A percentile compares a stretch with the other conserved stretches of the same genome.
phyloP scores from a whole-genome alignment of 2,329 filamentous ascomycete species.

The Harringtonia aguacate region DNA sequence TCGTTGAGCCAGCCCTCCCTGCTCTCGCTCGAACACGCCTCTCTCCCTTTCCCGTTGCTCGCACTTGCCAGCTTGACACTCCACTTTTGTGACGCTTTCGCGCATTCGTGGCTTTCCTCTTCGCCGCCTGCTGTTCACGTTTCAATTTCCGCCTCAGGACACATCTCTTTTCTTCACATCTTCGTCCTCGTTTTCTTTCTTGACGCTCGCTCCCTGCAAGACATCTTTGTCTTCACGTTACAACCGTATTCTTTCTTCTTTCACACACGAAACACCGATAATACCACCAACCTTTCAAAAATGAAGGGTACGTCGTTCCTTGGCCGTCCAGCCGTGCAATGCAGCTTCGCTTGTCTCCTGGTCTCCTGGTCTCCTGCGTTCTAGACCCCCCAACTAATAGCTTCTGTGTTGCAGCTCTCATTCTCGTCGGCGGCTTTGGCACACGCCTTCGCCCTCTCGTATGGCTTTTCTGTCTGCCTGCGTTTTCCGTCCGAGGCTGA shows the following conservation, averaged over 20 bases:
- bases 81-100: too few relatives aligned
- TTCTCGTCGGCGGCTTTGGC: slow-evolving; percentile 98
- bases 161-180: neutral
- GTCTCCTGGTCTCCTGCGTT: neutral
- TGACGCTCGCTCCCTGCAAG: slow-evolving; percentile 7
- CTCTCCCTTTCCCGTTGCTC: too few relatives aligned
- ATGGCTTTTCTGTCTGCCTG: slow-evolving; percentile 27
- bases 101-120: too few relatives aligned
- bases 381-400: slow-evolving; percentile 12
- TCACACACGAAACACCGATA: slow-evolving; percentile 4
- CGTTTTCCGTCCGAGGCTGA: slow-evolving; percentile 7
- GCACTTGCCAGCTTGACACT: too few relatives aligned
- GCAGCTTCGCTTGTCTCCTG: neutral
- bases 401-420: slow-evolving; percentile 56
- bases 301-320: slow-evolving; percentile 33
- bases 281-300: slow-evolving; percentile 10
- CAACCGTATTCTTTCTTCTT: slow-evolving; percentile 2
- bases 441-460: slow-evolving; percentile 94
- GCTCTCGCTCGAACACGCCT: too few relatives aligned
- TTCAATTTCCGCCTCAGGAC: neutral
- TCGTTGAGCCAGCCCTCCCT: too few relatives aligned
- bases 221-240: slow-evolving; percentile 4
- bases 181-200: neutral
- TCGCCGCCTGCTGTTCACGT: neutral
- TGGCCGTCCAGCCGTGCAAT: too few relatives aligned